Evolutionary conservation across 257 asterid species (phyloP).

Genomic region (Petunia secreta): DNA sequence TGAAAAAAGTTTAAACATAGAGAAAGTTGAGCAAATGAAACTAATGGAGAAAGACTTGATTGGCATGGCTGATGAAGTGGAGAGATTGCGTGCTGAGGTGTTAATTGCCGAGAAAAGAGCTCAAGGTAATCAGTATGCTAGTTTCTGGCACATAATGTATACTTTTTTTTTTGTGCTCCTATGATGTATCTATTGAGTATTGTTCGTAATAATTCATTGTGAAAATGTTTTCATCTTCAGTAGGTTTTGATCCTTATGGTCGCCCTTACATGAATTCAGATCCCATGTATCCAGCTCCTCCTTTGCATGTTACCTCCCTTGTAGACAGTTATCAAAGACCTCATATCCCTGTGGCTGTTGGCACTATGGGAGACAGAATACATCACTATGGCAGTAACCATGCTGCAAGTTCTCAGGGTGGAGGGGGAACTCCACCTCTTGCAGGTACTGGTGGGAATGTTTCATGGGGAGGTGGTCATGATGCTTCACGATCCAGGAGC

Average conservation of each 20-base stretch:
- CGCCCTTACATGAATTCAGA: conserved; percentile 42
- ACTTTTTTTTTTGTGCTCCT: conserved; percentile 21
- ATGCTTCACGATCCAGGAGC: conserved; percentile 36
- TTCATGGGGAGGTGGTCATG: conserved; percentile 50
- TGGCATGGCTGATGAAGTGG: conserved; percentile 61
- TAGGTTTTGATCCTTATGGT: conserved; percentile 44
- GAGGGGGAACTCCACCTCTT: conserved; percentile 22
- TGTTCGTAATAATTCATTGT: conserved; percentile 4
- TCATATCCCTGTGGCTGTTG: conserved; percentile 35
- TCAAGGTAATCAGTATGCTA: conserved; percentile 47
- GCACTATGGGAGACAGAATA: conserved; percentile 38
- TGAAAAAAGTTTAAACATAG: conserved; percentile 68
- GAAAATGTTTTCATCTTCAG: conserved; percentile 28
- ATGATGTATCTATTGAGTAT: background rate
- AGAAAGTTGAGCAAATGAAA: conserved; percentile 72
- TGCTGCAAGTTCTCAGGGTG: conserved; percentile 34
- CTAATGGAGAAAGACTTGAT: conserved; percentile 69
- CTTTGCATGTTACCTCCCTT: conserved; percentile 41
- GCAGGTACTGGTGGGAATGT: conserved; percentile 29
- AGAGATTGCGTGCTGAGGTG: conserved; percentile 58
- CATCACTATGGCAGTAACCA: conserved; percentile 44
- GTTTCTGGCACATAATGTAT: background rate
- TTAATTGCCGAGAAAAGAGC: conserved; percentile 58
- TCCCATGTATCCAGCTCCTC: conserved; percentile 37
- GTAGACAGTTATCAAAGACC: conserved; percentile 36